Base-by-base conservation (phyloP, 2,329 filamentous ascomycete species). In the Passalora sequoiae region DNA sequence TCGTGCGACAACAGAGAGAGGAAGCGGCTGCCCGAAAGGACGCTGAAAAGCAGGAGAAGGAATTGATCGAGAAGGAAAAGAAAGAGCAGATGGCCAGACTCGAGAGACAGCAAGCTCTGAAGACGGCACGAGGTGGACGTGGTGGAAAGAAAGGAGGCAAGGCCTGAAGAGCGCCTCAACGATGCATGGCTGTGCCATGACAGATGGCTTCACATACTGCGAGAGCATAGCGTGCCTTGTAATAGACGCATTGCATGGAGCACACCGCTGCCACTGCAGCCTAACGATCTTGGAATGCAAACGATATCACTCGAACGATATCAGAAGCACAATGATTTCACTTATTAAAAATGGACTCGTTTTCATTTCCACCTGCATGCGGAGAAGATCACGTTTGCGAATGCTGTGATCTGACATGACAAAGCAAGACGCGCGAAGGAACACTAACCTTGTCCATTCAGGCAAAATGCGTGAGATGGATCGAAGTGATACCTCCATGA, bases 1-100 rank as follows among this genome's bases (percentile, higher is more conserved):
- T 91, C 47, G 88, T 98, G 55, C 80, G 83, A 36, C 87, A 95
- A 75, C 84, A 88, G 71, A 80, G 92, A 51, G 89, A 86, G 60
- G 83, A 83, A 15, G 91, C 94, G 60, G 80, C 86, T 40, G 85
- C 82, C 21, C 74, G 88, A 58, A 89, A 91, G 74, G 79, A 86
- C 71, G 91, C 80, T 1, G 72, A 74, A 60, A 70, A 70, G 30
- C 69, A 72, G 57, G 72, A 75, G 66, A 66, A 63, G 47, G 70
- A 70, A 6, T 64, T 73, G 63, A 56, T 69, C 2, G 80, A 83
- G 79, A 78, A 74, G 75, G 61, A 65, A 50, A 73, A 73, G 64
- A 66, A 66, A 40, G 72, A 71, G 56, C 65, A 72, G 57, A 60
- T 73, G 59, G 70, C 66, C 44, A 60, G 69, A 25, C 63, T 74